Base-by-base conservation (phyloP, 208 protist species). In the Trypanosoma grayi region DNA sequence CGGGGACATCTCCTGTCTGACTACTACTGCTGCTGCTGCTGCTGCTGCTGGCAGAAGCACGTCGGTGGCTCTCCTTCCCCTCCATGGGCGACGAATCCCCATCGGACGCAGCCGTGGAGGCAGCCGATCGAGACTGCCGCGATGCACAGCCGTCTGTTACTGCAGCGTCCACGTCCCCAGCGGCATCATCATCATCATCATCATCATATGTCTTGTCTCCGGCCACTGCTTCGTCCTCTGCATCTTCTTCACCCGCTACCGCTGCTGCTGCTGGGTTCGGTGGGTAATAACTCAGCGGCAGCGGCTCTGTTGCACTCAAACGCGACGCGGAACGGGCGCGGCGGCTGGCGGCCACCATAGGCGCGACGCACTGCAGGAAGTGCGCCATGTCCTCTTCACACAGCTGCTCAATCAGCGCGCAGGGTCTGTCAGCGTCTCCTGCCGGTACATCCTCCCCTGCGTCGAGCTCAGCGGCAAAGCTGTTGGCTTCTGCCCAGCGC, bases 251-350 rank as follows among this genome's bases (percentile, higher is more conserved):
- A 28, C 18, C 11, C 5, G 31, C 20, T 14, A 40, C 47, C 0
- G 18, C 43, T 30, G 13, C 16, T 7, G 45, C 57, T 20, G 56
- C 48, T 4, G 57, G 65, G 44, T 25, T 71, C 22, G 55, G 65
- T 16, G 65, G 57, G 8, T 18, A 60, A 47, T 67, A 68, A 44
- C 63, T 64, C 11, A 86, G 51, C 10, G 70, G 81, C 41, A 93
- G 76, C 39, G 81, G 83, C 71, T 83, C 79, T 31, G 87, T 88
- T 13, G 83, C 58, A 37, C 81, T 89, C 36, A 93, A 70, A 41
- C 87, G 79, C 16, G 87, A 93, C 9, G 43, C 57, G 5, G 87
- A 93, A 11, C 87, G 81, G 20, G 45, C 60, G 34, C 81, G 77
- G 0, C 81, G 68, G 36, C 72, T 79, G 7, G 81, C 79, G 14